These are phyloP conservation scores for Saccharum officinarum DNA, from an alignment of 176 grass and related monocot species.

Conservation along the genomic window DNA sequence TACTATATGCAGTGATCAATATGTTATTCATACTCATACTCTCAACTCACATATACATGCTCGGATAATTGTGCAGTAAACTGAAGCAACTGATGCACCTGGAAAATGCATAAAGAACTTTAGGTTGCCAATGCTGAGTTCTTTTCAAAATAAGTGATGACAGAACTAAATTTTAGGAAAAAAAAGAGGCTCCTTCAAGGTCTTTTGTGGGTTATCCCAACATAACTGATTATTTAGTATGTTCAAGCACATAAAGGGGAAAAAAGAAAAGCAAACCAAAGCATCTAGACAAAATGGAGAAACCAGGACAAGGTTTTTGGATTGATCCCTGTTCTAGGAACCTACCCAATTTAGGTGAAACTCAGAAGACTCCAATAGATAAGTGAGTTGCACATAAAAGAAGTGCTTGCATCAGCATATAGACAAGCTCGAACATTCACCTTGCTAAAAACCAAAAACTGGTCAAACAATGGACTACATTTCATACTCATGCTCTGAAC, in stretches of 20 bases:
- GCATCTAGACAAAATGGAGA: not conserved
- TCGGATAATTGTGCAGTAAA: conserved; percentile 80
- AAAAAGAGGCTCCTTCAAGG: not conserved
- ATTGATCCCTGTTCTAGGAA: not conserved
- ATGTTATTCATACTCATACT: too few relatives aligned
- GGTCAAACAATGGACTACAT: too few relatives aligned
- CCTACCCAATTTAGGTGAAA: conserved; percentile 16
- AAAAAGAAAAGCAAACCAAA: not conserved
- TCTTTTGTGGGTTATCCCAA: conserved; percentile 7
- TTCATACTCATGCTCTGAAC: too few relatives aligned
- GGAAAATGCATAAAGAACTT: conserved; percentile 40
- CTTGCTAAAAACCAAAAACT: not conserved
- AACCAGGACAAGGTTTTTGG: not conserved
- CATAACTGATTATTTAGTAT: not conserved
- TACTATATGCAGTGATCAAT: too few relatives aligned
- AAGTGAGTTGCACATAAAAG: not conserved
- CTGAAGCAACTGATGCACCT: conserved; percentile 88
- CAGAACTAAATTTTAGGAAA: conserved; percentile 16
- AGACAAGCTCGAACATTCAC: not conserved
- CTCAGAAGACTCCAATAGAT: conserved; percentile 3
- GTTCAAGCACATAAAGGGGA: not conserved
- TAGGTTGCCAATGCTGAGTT: conserved; percentile 16
- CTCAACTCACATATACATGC: too few relatives aligned
- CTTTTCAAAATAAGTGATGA: conserved; percentile 11
- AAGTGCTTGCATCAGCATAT: not conserved